Evolutionary conservation across 2,329 filamentous ascomycete species (phyloP).

Genomic region (Curvularia verruculosa): DNA sequence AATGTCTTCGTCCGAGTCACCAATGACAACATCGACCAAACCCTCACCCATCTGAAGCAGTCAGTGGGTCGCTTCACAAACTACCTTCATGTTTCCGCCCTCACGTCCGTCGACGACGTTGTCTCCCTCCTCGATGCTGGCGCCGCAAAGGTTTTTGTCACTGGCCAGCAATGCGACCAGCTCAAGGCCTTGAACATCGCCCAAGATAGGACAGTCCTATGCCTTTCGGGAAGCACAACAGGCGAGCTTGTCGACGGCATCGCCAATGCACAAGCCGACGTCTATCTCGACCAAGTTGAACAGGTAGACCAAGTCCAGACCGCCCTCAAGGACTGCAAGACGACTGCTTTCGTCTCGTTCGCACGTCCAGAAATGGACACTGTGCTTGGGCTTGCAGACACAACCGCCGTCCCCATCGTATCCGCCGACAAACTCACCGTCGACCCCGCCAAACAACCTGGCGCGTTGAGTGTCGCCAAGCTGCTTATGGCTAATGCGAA

Average conservation of each 20-base stretch:
- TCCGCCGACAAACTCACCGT: conserved; percentile 73
- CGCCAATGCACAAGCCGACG: conserved; percentile 51
- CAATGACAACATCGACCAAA: conserved; percentile 54
- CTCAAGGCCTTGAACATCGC: conserved; percentile 60
- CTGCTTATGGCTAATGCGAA: conserved; percentile 77
- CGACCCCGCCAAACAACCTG: conserved; percentile 63
- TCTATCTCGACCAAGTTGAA: conserved; percentile 53
- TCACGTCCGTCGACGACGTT: conserved; percentile 74
- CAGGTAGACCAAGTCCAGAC: conserved; percentile 53
- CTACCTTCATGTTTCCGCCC: conserved; percentile 76
- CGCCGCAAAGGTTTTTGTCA: conserved; percentile 83
- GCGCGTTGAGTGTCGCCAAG: conserved; percentile 69
- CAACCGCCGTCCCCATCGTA: conserved; percentile 71
- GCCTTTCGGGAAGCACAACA: conserved; percentile 54
- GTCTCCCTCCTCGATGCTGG: conserved; percentile 83
- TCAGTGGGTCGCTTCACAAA: conserved; percentile 64
- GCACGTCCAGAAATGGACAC: conserved; percentile 49
- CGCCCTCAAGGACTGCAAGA: conserved; percentile 58
- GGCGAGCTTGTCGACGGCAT: conserved; percentile 51
- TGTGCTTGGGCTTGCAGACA: conserved; percentile 51
- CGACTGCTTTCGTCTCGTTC: conserved; percentile 59
- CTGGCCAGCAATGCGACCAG: conserved; percentile 67
- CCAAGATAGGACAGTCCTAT: conserved; percentile 63
- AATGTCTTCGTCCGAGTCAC: conserved; percentile 62
- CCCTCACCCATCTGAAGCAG: conserved; percentile 61